Conservation (phyloP, 306 rosid genomes). For the Ceratonia siliqua region DNA sequence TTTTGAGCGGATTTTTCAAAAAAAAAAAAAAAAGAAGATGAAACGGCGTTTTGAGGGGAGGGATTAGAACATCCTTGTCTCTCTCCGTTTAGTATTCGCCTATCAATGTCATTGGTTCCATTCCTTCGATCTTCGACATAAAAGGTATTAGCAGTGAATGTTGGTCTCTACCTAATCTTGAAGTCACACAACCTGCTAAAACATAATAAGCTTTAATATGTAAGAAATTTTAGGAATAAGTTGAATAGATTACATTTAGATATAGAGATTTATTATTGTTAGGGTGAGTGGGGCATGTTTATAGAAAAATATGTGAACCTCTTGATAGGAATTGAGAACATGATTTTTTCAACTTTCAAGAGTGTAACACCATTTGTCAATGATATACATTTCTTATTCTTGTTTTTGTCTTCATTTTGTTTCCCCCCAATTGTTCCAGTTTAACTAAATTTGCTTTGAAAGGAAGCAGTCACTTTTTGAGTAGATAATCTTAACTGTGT, state of each 20-base stretch:
- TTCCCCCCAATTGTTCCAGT: not conserved
- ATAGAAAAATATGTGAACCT: conserved; percentile 45
- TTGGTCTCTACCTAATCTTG: conserved; percentile 33
- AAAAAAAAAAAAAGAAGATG: no score
- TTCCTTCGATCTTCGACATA: no score
- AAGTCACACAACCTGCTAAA: conserved; percentile 34
- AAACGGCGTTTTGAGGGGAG: no score
- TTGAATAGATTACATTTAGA: conserved; percentile 47
- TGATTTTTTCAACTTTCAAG: conserved; percentile 41
- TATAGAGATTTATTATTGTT: conserved; percentile 49
- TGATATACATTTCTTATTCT: conserved; percentile 27
- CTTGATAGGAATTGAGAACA: conserved; percentile 40
- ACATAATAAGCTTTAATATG: conserved; percentile 45
- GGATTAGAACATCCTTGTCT: no score
- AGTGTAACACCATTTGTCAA: conserved; percentile 36
- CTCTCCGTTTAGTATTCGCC: no score
- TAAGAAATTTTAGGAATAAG: conserved; percentile 29
- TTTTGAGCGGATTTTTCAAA: no score
- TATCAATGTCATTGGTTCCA: no score
- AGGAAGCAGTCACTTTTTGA: no score
- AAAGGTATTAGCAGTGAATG: no score
- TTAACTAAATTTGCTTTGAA: no score
- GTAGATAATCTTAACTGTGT: no score
- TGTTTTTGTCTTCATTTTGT: not conserved
- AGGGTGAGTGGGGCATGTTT: conserved; percentile 45